These are phyloP conservation scores for Neoscytalidium dimidiatum DNA, from an alignment of 2,329 filamentous ascomycete species.

Conservation along the genomic window DNA sequence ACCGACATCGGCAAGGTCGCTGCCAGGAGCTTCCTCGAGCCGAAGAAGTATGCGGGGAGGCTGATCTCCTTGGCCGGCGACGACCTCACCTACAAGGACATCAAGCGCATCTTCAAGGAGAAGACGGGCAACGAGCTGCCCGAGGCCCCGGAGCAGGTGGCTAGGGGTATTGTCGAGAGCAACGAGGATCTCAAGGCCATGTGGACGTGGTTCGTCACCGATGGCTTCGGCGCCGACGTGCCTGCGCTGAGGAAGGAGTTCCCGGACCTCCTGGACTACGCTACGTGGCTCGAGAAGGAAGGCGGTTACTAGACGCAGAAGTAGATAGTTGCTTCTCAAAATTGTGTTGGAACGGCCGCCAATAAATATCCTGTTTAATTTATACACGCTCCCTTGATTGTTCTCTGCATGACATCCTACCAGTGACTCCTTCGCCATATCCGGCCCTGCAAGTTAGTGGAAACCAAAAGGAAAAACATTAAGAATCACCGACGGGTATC, in stretches of 20 bases:
- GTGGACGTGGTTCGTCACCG: constrained; percentile 50
- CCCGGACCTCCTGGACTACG: constrained; percentile 46
- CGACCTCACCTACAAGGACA: constrained; percentile 45
- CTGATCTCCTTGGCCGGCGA: constrained; percentile 52
- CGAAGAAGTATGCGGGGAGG: constrained; percentile 42
- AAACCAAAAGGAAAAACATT: no score
- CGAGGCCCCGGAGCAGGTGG: constrained; percentile 40
- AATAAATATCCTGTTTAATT: neutral
- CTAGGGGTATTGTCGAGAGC: constrained; percentile 33
- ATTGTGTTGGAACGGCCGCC: no score
- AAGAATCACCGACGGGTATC: neutral
- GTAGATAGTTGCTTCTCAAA: no score
- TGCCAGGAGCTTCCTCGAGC: constrained; percentile 47
- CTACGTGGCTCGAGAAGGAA: constrained; percentile 47
- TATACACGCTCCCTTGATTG: no score
- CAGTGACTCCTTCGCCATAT: no score
- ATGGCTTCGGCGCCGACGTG: constrained; percentile 48
- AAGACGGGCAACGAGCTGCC: constrained; percentile 46
- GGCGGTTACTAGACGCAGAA: constrained; percentile 35
- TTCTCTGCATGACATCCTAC: no score
- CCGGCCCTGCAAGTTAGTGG: no score
- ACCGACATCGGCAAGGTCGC: constrained; percentile 54
- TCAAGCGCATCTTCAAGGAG: constrained; percentile 44
- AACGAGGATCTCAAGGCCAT: constrained; percentile 46
- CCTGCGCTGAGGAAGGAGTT: constrained; percentile 39